phyloP scores from a whole-genome alignment of 345 rosid species.

The Euclidium syriacum region DNA sequence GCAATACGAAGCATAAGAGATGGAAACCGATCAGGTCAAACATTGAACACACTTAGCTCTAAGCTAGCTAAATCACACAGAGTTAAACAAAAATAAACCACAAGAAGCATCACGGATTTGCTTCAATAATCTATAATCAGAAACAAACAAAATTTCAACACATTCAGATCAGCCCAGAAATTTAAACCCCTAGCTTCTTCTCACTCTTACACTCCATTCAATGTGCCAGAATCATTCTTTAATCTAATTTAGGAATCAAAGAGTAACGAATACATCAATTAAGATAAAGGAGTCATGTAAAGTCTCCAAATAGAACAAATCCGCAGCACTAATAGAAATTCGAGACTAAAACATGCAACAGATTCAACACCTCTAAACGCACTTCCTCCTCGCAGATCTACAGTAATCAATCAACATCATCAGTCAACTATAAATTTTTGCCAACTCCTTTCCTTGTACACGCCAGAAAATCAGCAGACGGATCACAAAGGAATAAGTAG shows the following conservation, averaged over 20 bases:
- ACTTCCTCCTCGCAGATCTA: slow-evolving; percentile 14
- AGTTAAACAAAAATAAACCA: not conserved
- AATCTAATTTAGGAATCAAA: not conserved
- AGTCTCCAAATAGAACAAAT: not conserved
- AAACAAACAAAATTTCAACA: not conserved
- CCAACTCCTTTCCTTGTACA: not conserved
- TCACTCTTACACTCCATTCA: not conserved
- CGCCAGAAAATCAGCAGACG: not conserved
- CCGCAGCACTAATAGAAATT: not conserved
- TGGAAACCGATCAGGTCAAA: not conserved
- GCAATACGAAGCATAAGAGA: slow-evolving; percentile 12
- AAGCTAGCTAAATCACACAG: not conserved
- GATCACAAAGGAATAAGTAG: not conserved
- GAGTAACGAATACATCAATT: slow-evolving; percentile 3
- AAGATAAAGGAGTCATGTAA: not conserved
- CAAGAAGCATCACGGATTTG: not conserved
- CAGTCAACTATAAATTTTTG: slow-evolving; percentile 21
- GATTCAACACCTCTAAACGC: not conserved
- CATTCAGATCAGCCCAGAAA: not conserved
- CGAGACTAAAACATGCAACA: not conserved
- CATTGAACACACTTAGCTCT: not conserved
- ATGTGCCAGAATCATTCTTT: not conserved
- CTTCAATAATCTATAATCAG: not conserved
- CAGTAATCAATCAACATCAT: slow-evolving; percentile 16
- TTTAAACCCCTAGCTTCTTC: not conserved